Evolutionary conservation across 495 filamentous ascomycete species (phyloP).

Genomic region (Pyrenopolyporus hunteri): DNA sequence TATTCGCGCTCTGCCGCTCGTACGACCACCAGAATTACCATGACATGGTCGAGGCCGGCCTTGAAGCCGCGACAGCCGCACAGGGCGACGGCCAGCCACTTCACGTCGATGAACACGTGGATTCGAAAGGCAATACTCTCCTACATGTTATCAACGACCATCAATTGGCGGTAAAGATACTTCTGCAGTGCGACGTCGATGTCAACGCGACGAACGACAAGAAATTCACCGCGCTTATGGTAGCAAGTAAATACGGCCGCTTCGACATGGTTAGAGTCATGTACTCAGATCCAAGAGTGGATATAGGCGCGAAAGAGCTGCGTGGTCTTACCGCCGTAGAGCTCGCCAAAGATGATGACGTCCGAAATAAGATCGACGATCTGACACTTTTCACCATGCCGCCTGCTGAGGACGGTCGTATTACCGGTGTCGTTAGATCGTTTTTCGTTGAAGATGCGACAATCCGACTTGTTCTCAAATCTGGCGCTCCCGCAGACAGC

Average conservation of each 20-base stretch:
- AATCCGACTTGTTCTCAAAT: conserved; percentile 91
- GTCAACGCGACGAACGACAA: conserved; percentile 97
- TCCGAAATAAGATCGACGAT: conserved; percentile 95
- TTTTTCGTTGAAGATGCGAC: conserved; percentile 98
- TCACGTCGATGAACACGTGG: conserved; percentile 91
- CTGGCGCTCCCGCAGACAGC: conserved; percentile 70
- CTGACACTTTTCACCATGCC: conserved; percentile 80
- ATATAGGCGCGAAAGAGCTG: conserved; percentile 80
- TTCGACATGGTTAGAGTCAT: conserved; percentile 90
- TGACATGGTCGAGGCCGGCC: conserved; percentile 79
- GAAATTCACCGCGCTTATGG: conserved; percentile 94
- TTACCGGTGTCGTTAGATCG: conserved; percentile 92
- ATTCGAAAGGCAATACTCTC: conserved; percentile 90
- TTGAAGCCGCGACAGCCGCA: conserved; percentile 72
- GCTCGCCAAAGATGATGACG: conserved; percentile 96
- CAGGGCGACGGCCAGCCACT: conserved; percentile 81
- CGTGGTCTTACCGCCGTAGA: conserved; percentile 95
- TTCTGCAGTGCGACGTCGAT: conserved; percentile 86
- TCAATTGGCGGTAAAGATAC: conserved; percentile 72
- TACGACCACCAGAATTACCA: conserved; percentile 92
- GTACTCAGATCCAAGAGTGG: conserved; percentile 86
- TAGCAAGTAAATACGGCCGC: conserved; percentile 97
- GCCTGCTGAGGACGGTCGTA: conserved; percentile 74
- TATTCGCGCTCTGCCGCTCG: conserved; percentile 92
- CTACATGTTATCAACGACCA: conserved; percentile 92